Evolutionary conservation across 2,329 filamentous ascomycete genomes (phyloP), one percentile per base, ranked within the genome.

Genomic region (Fusarium goolgardi): DNA sequence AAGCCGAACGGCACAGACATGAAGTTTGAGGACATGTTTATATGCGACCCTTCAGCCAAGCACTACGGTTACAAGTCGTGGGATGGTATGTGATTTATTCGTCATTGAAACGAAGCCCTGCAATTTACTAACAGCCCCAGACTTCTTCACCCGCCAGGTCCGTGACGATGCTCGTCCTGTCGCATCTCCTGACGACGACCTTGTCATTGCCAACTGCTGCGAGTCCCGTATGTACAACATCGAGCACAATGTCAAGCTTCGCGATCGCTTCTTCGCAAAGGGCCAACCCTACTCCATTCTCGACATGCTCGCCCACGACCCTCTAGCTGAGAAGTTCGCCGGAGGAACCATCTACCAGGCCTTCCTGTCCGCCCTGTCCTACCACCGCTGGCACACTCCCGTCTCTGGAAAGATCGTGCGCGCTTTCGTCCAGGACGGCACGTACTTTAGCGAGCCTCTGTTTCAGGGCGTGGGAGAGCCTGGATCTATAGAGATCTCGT

Each of bases 341-440:
- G 86, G 86, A 8, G 90, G 87, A 2, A 91, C 88, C 0, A 80
- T 92, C 29, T 92, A 92, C 76, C 90, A 93, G 72, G 90, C 89
- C 0, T 92, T 91, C 73, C 79, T 93, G 5, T 88, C 84, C 10
- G 86, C 88, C 0, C 78, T 91, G 53, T 89, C 85, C 43, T 92
- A 93, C 75, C 90, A 92, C 76, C 84, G 90, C 27, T 92, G 90
- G 90, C 89, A 92, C 77, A 76, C 86, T 0, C 90, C 90, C n/a
- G 84, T 92, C 0, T 84, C 81, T 7, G 90, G 90, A 1, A 88
- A 75, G 7, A 78, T 92, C 18, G 80, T 81, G 45, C 85, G 86
- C 55, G 84, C 85, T 0, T 88, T 85, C 59, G 81, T 89, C 1
- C 75, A 85, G 6, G 84, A 88, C 23, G 90, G 90, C 3, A 90